These are phyloP conservation scores for Botrytis paeoniae DNA, from an alignment of 2,329 filamentous ascomycete species.

Conservation along the genomic window DNA sequence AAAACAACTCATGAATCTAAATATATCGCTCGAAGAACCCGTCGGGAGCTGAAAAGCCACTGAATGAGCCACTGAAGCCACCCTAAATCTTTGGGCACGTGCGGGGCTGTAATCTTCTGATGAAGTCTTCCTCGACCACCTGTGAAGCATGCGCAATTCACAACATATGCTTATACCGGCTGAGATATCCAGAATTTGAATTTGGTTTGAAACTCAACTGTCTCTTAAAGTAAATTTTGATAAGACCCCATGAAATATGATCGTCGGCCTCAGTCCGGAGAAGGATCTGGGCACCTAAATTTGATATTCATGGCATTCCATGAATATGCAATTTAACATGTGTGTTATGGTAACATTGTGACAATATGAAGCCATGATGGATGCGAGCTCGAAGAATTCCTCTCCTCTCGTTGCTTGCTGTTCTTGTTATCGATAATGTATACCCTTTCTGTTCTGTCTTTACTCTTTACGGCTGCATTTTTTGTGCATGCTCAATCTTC, in stretches of 20 bases:
- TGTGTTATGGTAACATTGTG: background rate
- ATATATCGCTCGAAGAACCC: background rate
- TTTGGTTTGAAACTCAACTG: background rate
- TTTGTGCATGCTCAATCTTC: background rate
- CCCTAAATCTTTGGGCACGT: background rate
- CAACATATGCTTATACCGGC: background rate
- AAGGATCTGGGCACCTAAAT: background rate
- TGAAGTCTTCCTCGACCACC: background rate
- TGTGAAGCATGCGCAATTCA: background rate
- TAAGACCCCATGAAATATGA: constrained; percentile 1
- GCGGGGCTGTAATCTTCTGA: background rate
- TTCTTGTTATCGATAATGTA: constrained; percentile 1
- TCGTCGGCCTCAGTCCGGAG: background rate
- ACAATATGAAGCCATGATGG: background rate
- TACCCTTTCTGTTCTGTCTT: constrained; percentile 5
- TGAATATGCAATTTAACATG: background rate
- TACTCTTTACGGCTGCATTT: background rate
- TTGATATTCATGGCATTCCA: background rate
- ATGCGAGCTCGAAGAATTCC: background rate
- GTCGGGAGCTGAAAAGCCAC: background rate
- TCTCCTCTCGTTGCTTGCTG: background rate
- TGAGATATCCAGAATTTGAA: background rate
- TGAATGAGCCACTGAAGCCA: background rate
- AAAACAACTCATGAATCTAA: background rate
- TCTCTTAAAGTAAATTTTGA: background rate